Percentiles rank a stretch among this genome's conserved stretches.
phyloP scores from a whole-genome alignment of 805 yeast genomes.

The Saturnispora dispora region DNA sequence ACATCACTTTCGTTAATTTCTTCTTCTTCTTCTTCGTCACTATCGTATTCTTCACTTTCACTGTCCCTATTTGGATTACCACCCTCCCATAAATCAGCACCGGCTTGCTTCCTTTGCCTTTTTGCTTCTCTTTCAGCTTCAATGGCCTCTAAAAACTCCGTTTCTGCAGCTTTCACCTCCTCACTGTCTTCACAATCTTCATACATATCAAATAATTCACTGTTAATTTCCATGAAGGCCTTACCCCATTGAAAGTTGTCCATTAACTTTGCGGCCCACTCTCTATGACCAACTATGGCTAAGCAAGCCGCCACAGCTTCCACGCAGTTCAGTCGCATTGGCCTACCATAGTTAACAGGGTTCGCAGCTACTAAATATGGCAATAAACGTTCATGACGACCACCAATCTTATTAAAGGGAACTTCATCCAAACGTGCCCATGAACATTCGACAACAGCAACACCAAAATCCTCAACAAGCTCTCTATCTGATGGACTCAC shows the following conservation, averaged over 20 bases:
- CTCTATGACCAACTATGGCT: constrained; percentile 83
- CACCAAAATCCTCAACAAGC: constrained; percentile 71
- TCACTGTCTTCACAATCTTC: constrained; percentile 74
- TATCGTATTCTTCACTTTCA: constrained; percentile 21
- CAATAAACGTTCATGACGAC: constrained; percentile 72
- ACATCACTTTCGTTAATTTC: constrained; percentile 10
- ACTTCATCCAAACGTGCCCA: constrained; percentile 98
- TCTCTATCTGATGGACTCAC: constrained; percentile 83
- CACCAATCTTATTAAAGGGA: constrained; percentile 91
- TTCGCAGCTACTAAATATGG: constrained; percentile 95
- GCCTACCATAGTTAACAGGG: constrained; percentile 93
- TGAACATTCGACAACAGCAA: constrained; percentile 97
- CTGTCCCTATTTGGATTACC: constrained; percentile 60
- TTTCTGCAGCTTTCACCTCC: constrained; percentile 64
- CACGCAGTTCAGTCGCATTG: constrained; percentile 93
- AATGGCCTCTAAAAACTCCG: constrained; percentile 57
- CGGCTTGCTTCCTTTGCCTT: constrained; percentile 43
- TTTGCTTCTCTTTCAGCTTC: constrained; percentile 54
- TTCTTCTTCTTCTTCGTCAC: constrained; percentile 14
- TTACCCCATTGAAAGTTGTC: constrained; percentile 89
- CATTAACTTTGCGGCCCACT: constrained; percentile 76
- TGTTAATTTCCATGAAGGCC: constrained; percentile 75
- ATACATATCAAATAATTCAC: constrained; percentile 66
- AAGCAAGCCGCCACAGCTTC: constrained; percentile 97
- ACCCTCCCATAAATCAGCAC: constrained; percentile 63